Percentiles rank a stretch among this genome's conserved stretches.
Evolutionary conservation across 2,329 filamentous ascomycete species (phyloP).

Genomic region (Lachnellula hyalina): DNA sequence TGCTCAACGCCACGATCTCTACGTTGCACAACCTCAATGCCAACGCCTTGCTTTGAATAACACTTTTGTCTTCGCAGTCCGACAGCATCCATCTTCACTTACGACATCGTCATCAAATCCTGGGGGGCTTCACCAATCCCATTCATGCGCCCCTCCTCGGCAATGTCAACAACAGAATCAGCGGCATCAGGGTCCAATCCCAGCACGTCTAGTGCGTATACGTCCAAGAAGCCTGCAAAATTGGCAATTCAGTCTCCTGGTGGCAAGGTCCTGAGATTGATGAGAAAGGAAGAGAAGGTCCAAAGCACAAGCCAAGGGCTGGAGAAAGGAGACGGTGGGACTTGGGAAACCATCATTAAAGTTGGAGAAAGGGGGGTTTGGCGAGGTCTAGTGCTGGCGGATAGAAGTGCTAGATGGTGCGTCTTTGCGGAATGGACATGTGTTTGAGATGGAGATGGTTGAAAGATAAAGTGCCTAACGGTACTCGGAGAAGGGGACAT

Average conservation of each 20-base stretch:
- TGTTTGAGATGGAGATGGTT: slow-evolving; percentile 20
- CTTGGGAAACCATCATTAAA: slow-evolving; percentile 89
- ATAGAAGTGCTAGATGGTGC: slow-evolving; percentile 80
- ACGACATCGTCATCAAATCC: slow-evolving; percentile 35
- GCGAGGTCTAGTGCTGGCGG: slow-evolving; percentile 76
- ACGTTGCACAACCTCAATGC: slow-evolving; percentile 94
- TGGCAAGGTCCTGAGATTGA: slow-evolving; percentile 87
- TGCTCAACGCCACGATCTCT: slow-evolving; percentile 94
- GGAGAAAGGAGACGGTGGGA: slow-evolving; percentile 66
- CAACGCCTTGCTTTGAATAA: slow-evolving; percentile 85
- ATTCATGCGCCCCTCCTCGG: slow-evolving; percentile 54
- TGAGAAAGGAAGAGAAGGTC: slow-evolving; percentile 67
- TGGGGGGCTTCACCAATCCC: slow-evolving; percentile 48
- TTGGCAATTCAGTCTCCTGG: slow-evolving; percentile 89
- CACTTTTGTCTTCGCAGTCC: slow-evolving; percentile 93
- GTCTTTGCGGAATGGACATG: slow-evolving; percentile 80
- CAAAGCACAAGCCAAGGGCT: slow-evolving; percentile 33
- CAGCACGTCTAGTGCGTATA: slow-evolving; percentile 45
- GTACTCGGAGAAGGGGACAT: not conserved
- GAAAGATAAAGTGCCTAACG: not conserved
- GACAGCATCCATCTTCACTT: slow-evolving; percentile 75
- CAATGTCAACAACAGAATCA: slow-evolving; percentile 59
- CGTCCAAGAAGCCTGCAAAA: slow-evolving; percentile 82
- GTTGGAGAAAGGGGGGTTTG: slow-evolving; percentile 77
- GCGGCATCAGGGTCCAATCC: slow-evolving; percentile 53